Base-by-base conservation (phyloP, 2,329 filamentous ascomycete genomes). In the Beauveria medogensis region DNA sequence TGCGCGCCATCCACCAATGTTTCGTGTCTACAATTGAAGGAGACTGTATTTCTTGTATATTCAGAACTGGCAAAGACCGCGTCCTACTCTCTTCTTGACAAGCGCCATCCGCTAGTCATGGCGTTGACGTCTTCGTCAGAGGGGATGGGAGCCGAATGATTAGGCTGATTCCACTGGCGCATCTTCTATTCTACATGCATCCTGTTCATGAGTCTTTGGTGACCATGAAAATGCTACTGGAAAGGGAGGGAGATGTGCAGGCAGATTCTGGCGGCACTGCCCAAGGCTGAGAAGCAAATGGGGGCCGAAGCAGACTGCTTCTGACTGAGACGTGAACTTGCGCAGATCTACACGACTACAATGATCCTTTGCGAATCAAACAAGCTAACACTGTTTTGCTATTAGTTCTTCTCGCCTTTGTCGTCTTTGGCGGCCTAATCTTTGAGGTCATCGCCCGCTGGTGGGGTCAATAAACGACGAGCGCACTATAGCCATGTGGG, bases 361-460 rank as follows among this genome's bases (percentile, higher is more conserved):
- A 6, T 16, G 16, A 14, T 14, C 14, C 6, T 30, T 30, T 9
- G 18, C 2, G 14, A 3, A n/a, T 14, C 14, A 40, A 22, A 2
- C 20, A 20, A 10, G 43, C 53, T 54, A 46, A 47, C 51, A 67
- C 48, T 64, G 41, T 62, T 28, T 24, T 34, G 37, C 50, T 57
- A 0, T 3, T 55, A 86, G 83, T 68, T 30, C 63, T 87, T 51
- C 81, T 87, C 65, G 83, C 70, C 41, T 87, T 87, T 70, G 75
- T 86, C 68, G 74, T 87, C 67, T 82, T 86, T 64, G 84, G 84
- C 63, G 83, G 84, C 43, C 74, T 86, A 30, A 64, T 85, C 66
- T 84, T 85, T 69, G 83, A 86, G 71, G 73, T 78, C 59, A 67
- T 85, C 63, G 79, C 81, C 48, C 80, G 81, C 67, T 77, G 84